Evolutionary conservation across 345 rosid species (phyloP).

Genomic region (Hypericum perforatum): DNA sequence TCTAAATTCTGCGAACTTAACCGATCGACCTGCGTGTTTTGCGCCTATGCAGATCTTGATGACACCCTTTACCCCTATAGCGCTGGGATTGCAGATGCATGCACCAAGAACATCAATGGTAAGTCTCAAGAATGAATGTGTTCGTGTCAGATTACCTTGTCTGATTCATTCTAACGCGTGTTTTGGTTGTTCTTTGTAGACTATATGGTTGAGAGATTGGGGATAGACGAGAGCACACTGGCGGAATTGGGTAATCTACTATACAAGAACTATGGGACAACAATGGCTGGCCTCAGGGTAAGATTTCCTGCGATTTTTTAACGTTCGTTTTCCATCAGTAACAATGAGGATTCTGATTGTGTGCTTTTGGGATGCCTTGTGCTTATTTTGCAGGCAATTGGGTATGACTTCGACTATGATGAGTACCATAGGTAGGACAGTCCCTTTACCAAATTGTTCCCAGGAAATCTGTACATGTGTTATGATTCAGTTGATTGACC

Average conservation of each 20-base stretch:
- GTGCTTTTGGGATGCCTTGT: not conserved
- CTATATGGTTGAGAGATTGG: constrained; percentile 13
- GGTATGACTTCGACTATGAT: constrained; percentile 18
- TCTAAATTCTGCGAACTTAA: not conserved
- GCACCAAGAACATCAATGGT: constrained; percentile 26
- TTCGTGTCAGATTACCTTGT: not conserved
- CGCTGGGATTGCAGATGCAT: constrained; percentile 21
- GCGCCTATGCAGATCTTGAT: constrained; percentile 19
- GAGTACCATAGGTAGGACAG: constrained; percentile 14
- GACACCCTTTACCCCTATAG: constrained; percentile 25
- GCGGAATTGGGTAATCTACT: constrained; percentile 5
- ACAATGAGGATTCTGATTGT: not conserved
- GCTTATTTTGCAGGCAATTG: constrained; percentile 11
- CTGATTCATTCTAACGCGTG: constrained; percentile 1
- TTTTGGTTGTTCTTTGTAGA: constrained; percentile 10
- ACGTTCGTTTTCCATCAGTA: not conserved
- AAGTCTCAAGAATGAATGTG: constrained; percentile 12
- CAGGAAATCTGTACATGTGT: too few relatives aligned
- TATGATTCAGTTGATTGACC: not conserved
- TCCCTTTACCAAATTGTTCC: too few relatives aligned
- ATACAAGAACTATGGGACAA: constrained; percentile 16
- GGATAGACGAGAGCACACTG: constrained; percentile 6
- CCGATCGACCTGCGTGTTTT: not conserved
- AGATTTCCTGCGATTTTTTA: not conserved
- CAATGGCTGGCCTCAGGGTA: constrained; percentile 22